Conservation (phyloP, 2,329 filamentous ascomycete species). For the Amauroascus niger region DNA sequence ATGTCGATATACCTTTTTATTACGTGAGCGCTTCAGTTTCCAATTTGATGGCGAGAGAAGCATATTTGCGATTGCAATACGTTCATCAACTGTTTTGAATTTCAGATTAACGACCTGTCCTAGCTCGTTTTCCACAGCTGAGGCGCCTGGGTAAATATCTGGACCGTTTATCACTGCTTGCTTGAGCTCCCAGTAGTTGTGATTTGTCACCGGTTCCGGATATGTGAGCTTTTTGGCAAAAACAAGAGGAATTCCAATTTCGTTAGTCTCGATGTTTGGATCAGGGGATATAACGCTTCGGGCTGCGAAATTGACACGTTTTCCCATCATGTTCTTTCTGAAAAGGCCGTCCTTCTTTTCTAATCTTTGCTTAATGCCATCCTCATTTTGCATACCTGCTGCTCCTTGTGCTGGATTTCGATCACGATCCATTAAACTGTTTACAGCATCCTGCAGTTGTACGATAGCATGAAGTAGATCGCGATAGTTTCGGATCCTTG, state of each 20-base stretch:
- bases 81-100: slow-evolving; percentile 79
- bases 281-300: slow-evolving; percentile 97
- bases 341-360: slow-evolving; percentile 99
- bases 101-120: slow-evolving; percentile 82
- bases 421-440: slow-evolving; percentile 83
- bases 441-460: slow-evolving; percentile 77
- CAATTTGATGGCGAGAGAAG: slow-evolving; percentile 74
- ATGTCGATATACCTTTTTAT: slow-evolving; percentile 95
- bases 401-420: slow-evolving; percentile 72
- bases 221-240: slow-evolving; percentile 95
- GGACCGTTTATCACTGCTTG: slow-evolving; percentile 92
- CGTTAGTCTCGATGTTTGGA: slow-evolving; percentile 96
- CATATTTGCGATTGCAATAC: slow-evolving; percentile 82
- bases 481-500: slow-evolving; percentile 54
- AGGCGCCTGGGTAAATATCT: slow-evolving; percentile 86
- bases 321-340: slow-evolving; percentile 99
- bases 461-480: slow-evolving; percentile 76
- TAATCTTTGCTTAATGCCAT: slow-evolving; percentile 93
- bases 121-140: slow-evolving; percentile 91
- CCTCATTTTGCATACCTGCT: slow-evolving; percentile 68
- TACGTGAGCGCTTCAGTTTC: slow-evolving; percentile 62
- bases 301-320: slow-evolving; percentile 96
- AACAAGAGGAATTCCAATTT: slow-evolving; percentile 96
- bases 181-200: slow-evolving; percentile 93
- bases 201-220: slow-evolving; percentile 91